These are phyloP conservation scores for Aspergillus thermomutatus DNA, from an alignment of 2,329 filamentous ascomycete genomes.

Conservation along the genomic window DNA sequence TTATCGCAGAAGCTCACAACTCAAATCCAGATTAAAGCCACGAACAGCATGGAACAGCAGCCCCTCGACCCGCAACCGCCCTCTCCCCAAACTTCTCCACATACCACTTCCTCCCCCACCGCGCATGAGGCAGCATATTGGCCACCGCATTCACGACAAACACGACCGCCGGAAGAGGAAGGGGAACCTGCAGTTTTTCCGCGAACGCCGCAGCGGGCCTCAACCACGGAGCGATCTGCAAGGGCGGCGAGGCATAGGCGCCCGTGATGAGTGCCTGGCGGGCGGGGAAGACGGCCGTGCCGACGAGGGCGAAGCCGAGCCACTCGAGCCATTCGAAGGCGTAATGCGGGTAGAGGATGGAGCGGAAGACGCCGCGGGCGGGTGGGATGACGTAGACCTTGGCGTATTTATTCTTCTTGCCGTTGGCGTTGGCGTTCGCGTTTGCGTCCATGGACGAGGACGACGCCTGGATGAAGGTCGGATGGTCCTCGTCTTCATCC, in stretches of 20 bases:
- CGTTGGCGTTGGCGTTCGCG: constrained; percentile 13
- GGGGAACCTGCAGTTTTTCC: constrained; percentile 42
- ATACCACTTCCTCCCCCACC: constrained; percentile 83
- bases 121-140: constrained; percentile 85
- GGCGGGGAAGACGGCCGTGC: constrained; percentile 32
- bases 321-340: constrained; percentile 97
- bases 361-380: constrained; percentile 74
- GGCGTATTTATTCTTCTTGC: constrained; percentile 53
- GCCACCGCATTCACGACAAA: constrained; percentile 84
- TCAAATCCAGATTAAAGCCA: constrained; percentile 27
- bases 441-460: neutral
- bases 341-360: constrained; percentile 88
- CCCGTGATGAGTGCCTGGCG: neutral
- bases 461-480: neutral
- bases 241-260: constrained; percentile 10
- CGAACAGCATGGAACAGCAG: constrained; percentile 60
- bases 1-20: neutral
- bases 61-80: constrained; percentile 70
- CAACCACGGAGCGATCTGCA: constrained; percentile 37
- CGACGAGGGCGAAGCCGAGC: constrained; percentile 74
- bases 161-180: constrained; percentile 67
- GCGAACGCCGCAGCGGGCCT: constrained; percentile 28
- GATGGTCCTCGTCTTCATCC: constrained; percentile 19
- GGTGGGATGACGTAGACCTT: constrained; percentile 87
- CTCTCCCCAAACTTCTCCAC: constrained; percentile 81